Base-by-base conservation (phyloP, 164 flowering plant genomes). In the Akebia trifoliata region DNA sequence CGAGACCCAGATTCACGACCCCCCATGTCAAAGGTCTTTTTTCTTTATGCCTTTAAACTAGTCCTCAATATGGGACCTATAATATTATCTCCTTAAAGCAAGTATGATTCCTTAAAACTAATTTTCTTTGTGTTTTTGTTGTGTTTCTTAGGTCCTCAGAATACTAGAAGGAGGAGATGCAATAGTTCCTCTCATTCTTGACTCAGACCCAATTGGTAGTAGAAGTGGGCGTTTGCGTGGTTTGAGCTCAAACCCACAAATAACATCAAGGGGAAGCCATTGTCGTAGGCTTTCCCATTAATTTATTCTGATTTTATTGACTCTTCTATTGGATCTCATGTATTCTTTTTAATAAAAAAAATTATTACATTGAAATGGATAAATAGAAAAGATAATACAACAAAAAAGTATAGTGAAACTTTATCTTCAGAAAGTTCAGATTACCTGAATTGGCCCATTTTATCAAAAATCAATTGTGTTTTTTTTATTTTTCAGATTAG, bases 141-240 rank as follows among this genome's bases (percentile, higher is more conserved):
- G n/a, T 8, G 21, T 29, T 26, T 24, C 29, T 20, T 63, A 90
- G 97, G 78, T 87, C 6, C 84, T 90, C 1, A 72, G 82, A 68
- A 73, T 83, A 68, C 74, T 90, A 31, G 95, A 90, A 80, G 87
- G 91, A 66, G 76, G 89, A 69, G 74, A 79, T 60, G 38, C 61
- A n/a, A 14, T 63, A 4, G 50, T 61, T 11, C 76, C 81, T 18
- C 50, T 79, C 18, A 60, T 50, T 31, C 60, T 74, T 56, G 87
- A 84, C 57, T 28, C 72, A 66, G 76, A 77, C 43, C 60, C 90
- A 38, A 65, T 71, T 14, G 94, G 91, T 31, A 79, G 75, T 52
- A 74, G 83, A 70, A 89, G 94, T 57, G 90, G 70, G n/a, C 82
- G 79, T 50, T 60, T 90, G 73, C 50, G 50, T n/a, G 78, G 83